A percentile compares a stretch with the other conserved stretches of the same genome.
Conservation (phyloP, 352 stramenopile species). For the Phytophthora sansomeana region DNA sequence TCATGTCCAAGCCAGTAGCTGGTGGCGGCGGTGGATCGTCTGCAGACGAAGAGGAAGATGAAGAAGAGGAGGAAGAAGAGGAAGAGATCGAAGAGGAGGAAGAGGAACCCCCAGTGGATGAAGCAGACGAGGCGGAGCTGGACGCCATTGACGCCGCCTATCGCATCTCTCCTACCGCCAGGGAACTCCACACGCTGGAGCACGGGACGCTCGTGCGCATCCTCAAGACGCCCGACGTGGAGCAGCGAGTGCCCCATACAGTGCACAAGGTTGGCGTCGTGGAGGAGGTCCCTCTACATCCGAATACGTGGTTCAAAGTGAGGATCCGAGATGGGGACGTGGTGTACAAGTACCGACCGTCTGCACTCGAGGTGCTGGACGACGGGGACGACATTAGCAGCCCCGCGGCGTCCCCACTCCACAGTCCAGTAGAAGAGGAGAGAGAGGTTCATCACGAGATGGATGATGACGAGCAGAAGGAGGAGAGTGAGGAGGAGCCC, state of each 20-base stretch:
- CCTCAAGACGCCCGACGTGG: slow-evolving; percentile 75
- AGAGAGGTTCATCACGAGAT: slow-evolving; percentile 19
- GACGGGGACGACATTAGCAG: slow-evolving; percentile 39
- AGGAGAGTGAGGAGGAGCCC: slow-evolving; percentile 44
- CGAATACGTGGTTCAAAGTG: slow-evolving; percentile 90
- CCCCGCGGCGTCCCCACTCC: slow-evolving; percentile 21
- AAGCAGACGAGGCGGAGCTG: slow-evolving; percentile 53
- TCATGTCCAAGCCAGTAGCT: not conserved
- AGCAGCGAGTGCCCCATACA: slow-evolving; percentile 86
- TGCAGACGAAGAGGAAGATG: slow-evolving; percentile 51
- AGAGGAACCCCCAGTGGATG: slow-evolving; percentile 49
- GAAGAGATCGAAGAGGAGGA: slow-evolving; percentile 66
- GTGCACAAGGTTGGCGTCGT: slow-evolving; percentile 82
- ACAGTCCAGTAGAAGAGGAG: slow-evolving; percentile 27
- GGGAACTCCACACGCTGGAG: slow-evolving; percentile 65
- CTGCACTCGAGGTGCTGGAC: slow-evolving; percentile 67
- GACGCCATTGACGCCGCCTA: slow-evolving; percentile 38
- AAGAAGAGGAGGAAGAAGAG: slow-evolving; percentile 63
- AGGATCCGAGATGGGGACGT: slow-evolving; percentile 84
- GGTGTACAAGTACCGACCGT: slow-evolving; percentile 90
- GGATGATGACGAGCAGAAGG: slow-evolving; percentile 49
- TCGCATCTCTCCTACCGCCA: slow-evolving; percentile 34
- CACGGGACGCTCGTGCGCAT: slow-evolving; percentile 76
- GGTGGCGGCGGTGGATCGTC: slow-evolving; percentile 34
- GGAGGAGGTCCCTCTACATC: slow-evolving; percentile 82